Percentiles rank a stretch among this genome's conserved stretches.
phyloP scores from a whole-genome alignment of 176 grass and related monocot genomes.

The Avena eriantha region DNA sequence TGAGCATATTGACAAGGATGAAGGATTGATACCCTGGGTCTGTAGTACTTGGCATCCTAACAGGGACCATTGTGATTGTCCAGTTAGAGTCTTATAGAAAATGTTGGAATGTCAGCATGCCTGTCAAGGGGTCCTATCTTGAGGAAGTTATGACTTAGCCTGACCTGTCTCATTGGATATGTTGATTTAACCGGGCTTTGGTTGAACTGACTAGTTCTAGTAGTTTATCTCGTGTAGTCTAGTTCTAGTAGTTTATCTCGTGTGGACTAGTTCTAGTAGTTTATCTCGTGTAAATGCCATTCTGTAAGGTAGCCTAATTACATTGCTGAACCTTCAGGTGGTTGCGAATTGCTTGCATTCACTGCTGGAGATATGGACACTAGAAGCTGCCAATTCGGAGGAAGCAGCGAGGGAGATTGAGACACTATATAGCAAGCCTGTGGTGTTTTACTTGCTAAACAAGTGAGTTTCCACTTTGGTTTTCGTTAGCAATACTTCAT shows the following conservation, averaged over 20 bases:
- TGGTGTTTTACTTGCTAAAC: slow-evolving; percentile 91
- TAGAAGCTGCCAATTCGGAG: slow-evolving; percentile 83
- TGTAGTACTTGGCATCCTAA: neutral
- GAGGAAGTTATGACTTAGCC: slow-evolving; percentile 15
- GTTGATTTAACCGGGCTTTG: neutral
- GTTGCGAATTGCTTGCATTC: slow-evolving; percentile 92
- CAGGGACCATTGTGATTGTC: neutral
- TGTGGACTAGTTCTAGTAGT: neutral
- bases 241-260: neutral
- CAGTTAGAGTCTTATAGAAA: neutral
- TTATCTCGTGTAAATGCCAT: neutral
- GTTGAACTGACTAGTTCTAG: slow-evolving; percentile 6
- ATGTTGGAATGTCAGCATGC: neutral
- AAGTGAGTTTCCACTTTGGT: slow-evolving; percentile 51
- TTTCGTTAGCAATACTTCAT: slow-evolving; percentile 15
- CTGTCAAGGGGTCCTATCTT: neutral
- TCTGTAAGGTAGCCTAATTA: slow-evolving; percentile 29
- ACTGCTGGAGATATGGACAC: slow-evolving; percentile 94
- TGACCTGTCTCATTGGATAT: slow-evolving; percentile 33
- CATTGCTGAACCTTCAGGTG: slow-evolving; percentile 56
- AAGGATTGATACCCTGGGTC: neutral
- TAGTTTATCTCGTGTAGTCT: neutral
- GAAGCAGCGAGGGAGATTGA: slow-evolving; percentile 91
- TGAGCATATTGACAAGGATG: neutral
- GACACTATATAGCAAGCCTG: slow-evolving; percentile 76